These are phyloP conservation scores for Paracoccidioides brasiliensis DNA, from an alignment of 2,329 filamentous ascomycete genomes.

Conservation along the genomic window DNA sequence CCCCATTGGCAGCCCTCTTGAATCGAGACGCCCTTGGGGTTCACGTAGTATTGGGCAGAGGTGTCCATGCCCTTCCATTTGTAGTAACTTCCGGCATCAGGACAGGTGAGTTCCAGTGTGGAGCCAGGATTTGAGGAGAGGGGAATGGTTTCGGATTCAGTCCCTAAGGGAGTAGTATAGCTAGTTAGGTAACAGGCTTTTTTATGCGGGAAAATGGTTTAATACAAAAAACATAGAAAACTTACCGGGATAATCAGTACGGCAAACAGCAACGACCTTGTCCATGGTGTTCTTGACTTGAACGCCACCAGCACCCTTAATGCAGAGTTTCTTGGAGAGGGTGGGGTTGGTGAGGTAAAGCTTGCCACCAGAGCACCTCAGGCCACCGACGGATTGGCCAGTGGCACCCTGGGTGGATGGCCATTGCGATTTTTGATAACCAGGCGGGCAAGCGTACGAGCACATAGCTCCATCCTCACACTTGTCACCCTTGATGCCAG, in stretches of 20 bases:
- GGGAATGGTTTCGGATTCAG: constrained; percentile 76
- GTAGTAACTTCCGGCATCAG: constrained; percentile 61
- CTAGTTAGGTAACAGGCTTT: background rate
- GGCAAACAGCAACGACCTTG: constrained; percentile 62
- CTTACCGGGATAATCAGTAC: constrained; percentile 84
- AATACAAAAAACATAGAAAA: background rate
- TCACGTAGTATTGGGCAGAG: constrained; percentile 94
- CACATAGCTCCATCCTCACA: constrained; percentile 60
- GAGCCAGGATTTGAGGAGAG: constrained; percentile 49
- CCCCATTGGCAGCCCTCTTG: constrained; percentile 68
- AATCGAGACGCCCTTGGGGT: constrained; percentile 57
- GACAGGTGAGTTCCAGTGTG: constrained; percentile 57
- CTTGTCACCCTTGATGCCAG: constrained; percentile 45
- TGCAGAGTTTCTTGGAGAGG: constrained; percentile 59
- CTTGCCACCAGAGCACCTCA: constrained; percentile 61
- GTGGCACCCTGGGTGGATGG: constrained; percentile 62
- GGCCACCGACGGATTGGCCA: constrained; percentile 75
- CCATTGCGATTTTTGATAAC: constrained; percentile 90
- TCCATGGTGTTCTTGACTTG: constrained; percentile 61
- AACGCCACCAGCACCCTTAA: constrained; percentile 56
- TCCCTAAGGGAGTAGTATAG: constrained; percentile 32
- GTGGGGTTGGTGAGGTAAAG: constrained; percentile 61
- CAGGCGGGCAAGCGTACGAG: constrained; percentile 84
- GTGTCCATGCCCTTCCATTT: constrained; percentile 60
- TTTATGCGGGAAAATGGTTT: background rate